Base-by-base conservation (phyloP, 306 rosid genomes). In the Fagus sylvatica region DNA sequence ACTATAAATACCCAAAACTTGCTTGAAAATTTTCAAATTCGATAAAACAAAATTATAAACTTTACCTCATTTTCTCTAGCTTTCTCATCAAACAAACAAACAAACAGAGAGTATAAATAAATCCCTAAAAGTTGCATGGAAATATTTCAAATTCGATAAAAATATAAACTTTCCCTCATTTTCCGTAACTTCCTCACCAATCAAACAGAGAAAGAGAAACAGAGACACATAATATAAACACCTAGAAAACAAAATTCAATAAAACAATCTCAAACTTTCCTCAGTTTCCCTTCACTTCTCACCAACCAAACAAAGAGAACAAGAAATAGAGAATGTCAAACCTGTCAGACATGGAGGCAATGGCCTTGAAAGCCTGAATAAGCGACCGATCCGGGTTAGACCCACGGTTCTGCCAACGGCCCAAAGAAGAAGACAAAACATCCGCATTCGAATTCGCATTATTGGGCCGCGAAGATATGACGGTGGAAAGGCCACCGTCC, bases 321-420 rank as follows among this genome's bases (percentile, higher is more conserved):
- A 15, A 34, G 0, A 64, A 19, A 62, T 13, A 22, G 15, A 59
- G 1, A 28, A 22, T 22, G 28, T 22, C 28, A 22, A 92, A 89
- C 98, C 98, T 92, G 71, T 95, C 98, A 16, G 98, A 88, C 97
- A 95, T 95, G 79, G 98, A 91, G 53, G 97, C 98, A 41, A 95
- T 95, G 56, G 96, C 86, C 79, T 92, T 89, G 83, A 95, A 92
- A 13, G 98, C 98, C 53, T 87, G 86, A 12, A 92, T 88, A 80
- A 92, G 67, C 6, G 91, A 93, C 30, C 98, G 98, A 82, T 95
- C 98, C 40, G 97, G 95, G 76, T 92, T 88, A 8, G 93, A 77
- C 16, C 98, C 98, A 2, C 98, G 97, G 79, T 91, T 95, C 96
- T 95, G 98, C 98, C 98, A 95, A 69, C 97, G 89, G 5, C 98